A percentile compares a stretch with the other conserved stretches of the same genome.
These are phyloP conservation scores for Hyphochytrium catenoides DNA, from an alignment of 352 stramenopile genomes.

Conservation along the genomic window DNA sequence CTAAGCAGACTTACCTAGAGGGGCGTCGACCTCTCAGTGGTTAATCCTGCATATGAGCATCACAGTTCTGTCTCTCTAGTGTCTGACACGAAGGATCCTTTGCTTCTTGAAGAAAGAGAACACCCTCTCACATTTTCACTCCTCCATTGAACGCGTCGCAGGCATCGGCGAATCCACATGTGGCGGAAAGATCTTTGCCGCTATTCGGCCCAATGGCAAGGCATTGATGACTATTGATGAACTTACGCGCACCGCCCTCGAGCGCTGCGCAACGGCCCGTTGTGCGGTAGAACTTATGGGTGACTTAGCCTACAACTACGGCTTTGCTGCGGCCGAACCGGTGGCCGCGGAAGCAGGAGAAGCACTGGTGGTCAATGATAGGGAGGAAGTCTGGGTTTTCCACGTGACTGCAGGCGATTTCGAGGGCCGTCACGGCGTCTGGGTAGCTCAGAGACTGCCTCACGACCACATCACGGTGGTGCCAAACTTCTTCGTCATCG, in stretches of 20 bases:
- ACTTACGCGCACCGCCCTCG: conserved; percentile 63
- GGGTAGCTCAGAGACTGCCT: conserved; percentile 10
- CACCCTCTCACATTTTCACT: no score
- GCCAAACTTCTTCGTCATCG: conserved; percentile 84
- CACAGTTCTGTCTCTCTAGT: no score
- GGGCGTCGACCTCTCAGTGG: no score
- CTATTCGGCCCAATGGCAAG: conserved; percentile 30
- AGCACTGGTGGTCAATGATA: conserved; percentile 66
- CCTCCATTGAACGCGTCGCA: no score
- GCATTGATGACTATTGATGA: conserved; percentile 65
- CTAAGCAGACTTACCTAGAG: no score
- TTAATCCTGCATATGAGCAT: no score
- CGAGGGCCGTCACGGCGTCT: conserved; percentile 23
- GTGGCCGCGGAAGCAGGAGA: conserved; percentile 45
- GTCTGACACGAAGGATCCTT: no score
- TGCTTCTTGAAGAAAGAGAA: no score
- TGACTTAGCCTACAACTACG: conserved; percentile 65
- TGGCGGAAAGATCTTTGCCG: conserved; percentile 26
- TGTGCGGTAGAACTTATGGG: conserved; percentile 72
- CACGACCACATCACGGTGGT: conserved; percentile 25
- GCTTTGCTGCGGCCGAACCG: conserved; percentile 63
- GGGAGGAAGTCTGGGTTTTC: conserved; percentile 78
- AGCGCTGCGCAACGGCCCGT: conserved; percentile 43
- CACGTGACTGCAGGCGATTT: conserved; percentile 36
- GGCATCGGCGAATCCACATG: conserved; percentile 56